Evolutionary conservation across 305 asterid species (phyloP).

Genomic region (Solanum hybrid): DNA sequence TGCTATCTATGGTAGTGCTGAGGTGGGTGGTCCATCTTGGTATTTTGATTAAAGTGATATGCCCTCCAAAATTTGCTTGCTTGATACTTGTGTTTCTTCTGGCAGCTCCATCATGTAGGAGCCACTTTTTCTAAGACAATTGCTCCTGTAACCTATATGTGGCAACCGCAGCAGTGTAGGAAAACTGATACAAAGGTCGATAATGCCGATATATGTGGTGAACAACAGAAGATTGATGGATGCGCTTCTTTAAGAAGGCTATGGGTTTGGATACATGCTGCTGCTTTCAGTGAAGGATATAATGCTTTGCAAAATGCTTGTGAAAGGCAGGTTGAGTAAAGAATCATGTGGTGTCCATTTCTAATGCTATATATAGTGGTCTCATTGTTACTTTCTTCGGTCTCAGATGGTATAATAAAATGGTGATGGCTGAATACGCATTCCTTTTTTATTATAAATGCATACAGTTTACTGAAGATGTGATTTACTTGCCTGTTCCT

Average conservation of each 20-base stretch:
- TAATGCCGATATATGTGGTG: slow-evolving; percentile 11
- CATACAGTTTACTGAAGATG: not conserved
- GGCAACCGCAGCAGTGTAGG: slow-evolving; percentile 18
- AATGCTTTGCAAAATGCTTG: slow-evolving; percentile 50
- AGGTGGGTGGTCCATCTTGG: slow-evolving; percentile 36
- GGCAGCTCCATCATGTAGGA: slow-evolving; percentile 64
- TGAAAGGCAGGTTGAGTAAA: slow-evolving; percentile 38
- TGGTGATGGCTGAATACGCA: not conserved
- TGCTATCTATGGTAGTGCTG: slow-evolving; percentile 47
- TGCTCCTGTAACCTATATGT: slow-evolving; percentile 42
- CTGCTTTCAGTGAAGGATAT: slow-evolving; percentile 71
- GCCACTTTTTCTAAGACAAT: slow-evolving; percentile 24
- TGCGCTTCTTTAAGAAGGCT: slow-evolving; percentile 36
- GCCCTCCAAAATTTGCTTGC: not conserved
- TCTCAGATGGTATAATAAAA: not conserved
- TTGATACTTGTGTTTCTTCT: slow-evolving; percentile 16
- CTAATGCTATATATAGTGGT: not conserved
- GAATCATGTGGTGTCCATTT: slow-evolving; percentile 5
- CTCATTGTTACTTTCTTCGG: not conserved
- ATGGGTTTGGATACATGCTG: slow-evolving; percentile 86
- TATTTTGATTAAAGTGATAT: not conserved
- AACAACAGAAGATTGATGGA: slow-evolving; percentile 14
- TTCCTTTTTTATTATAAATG: not conserved
- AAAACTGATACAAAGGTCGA: slow-evolving; percentile 14
- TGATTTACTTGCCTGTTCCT: not conserved